A percentile compares a stretch with the other conserved stretches of the same genome.
Evolutionary conservation across 1,284 basidiomycete species (phyloP).

Genomic region (Ceratobasidium sp.): DNA sequence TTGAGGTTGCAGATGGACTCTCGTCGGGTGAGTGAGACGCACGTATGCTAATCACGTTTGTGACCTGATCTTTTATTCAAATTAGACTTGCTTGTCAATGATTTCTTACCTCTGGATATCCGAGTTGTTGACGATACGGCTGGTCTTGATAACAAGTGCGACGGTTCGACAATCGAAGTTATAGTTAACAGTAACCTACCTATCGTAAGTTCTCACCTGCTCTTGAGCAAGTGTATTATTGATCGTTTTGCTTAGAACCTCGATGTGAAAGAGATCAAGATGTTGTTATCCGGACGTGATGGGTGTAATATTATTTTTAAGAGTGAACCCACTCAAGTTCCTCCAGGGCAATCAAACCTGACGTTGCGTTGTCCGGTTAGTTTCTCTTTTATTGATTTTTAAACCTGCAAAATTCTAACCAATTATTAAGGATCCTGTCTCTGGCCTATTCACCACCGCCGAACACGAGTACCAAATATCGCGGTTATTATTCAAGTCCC

Average conservation of each 20-base stretch:
- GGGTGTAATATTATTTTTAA: slow-evolving; percentile 1
- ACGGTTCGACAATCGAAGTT: slow-evolving; percentile 71
- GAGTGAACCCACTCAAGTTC: slow-evolving; percentile 28
- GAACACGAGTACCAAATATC: slow-evolving; percentile 68
- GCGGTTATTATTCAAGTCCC: slow-evolving; percentile 64
- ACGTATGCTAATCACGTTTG: not conserved
- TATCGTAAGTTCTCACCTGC: slow-evolving; percentile 64
- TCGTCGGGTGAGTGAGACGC: slow-evolving; percentile 65
- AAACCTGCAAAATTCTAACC: not conserved
- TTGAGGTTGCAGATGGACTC: slow-evolving; percentile 61
- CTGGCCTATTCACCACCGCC: slow-evolving; percentile 70
- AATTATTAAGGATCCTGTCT: slow-evolving; percentile 65
- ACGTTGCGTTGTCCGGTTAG: slow-evolving; percentile 75
- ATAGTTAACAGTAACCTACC: slow-evolving; percentile 72
- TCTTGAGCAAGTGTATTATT: too few relatives aligned
- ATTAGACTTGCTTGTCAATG: slow-evolving; percentile 70
- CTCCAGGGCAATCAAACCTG: slow-evolving; percentile 66
- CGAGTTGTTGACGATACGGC: slow-evolving; percentile 59
- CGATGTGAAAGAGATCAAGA: slow-evolving; percentile 49
- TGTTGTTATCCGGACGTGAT: slow-evolving; percentile 53
- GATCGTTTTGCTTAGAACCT: slow-evolving; percentile 47
- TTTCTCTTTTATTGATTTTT: slow-evolving; percentile 38
- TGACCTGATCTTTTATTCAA: slow-evolving; percentile 28
- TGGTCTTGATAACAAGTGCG: slow-evolving; percentile 64
- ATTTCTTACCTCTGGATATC: slow-evolving; percentile 73